Base-by-base conservation (phyloP, 2,329 filamentous ascomycete species). In the Colletotrichum truncatum region DNA sequence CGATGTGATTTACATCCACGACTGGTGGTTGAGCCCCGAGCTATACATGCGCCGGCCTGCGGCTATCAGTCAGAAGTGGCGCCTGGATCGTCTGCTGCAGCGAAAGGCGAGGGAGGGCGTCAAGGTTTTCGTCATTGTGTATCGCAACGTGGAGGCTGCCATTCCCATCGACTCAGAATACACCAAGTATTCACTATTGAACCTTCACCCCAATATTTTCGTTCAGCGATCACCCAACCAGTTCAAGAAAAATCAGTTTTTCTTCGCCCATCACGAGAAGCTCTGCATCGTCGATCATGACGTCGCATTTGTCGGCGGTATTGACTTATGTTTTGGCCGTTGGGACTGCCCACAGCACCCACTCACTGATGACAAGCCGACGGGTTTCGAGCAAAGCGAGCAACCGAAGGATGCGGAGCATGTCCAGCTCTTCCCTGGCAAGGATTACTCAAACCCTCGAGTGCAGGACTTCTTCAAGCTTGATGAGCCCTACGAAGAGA, bases 201-300 rank as follows among this genome's bases (percentile, higher is more conserved):
- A 98, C 74, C 85, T 99, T 7, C 95, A 98, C 72, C 94, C 94
- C 18, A 99, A 99, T 76, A 90, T 99, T 68, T 97, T 97, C 72
- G 94, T 99, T 12, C 94, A 98, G 75, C 86, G 96, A 72, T 98
- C 96, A 3, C 96, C 96, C 0, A 98, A 99, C 72, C 96, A 99
- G 78, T 94, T 98, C 79, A 93, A 97, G 74, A 97, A 99, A 80
- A 98, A 98, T 73, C 97, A 97, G 46, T 99, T 99, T 82, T 99
- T 99, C 83, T 99, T 97, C 85, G 96, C 96, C 1, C 96, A 99
- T 75, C 96, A 99, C 78, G 96, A 99, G 77, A 99, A 99, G 79
- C 87, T 99, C n/a, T 95, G 94, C 73, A 89, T 99, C 39, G 92
- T 99, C 16, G 96, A 99, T 75, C 96, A 98, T 74, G 96, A 95